Percentiles rank a stretch among this genome's conserved stretches.
phyloP scores from a whole-genome alignment of 257 asterid genomes.

The Striga asiatica region DNA sequence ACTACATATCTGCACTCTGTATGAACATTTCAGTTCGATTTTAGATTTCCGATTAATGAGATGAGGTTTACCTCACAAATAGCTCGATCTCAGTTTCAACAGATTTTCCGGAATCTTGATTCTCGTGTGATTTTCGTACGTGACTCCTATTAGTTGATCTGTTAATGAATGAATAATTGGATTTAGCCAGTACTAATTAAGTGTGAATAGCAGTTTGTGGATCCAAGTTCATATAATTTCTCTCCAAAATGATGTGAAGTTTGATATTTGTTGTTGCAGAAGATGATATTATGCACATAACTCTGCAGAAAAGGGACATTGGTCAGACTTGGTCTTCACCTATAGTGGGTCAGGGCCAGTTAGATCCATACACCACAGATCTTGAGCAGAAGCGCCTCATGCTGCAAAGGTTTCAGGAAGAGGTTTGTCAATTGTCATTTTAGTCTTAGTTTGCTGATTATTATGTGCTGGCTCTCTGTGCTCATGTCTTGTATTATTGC shows the following conservation, averaged over 20 bases:
- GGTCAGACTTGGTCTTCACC: slow-evolving; percentile 97
- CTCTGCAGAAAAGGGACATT: slow-evolving; percentile 91
- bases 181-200: not conserved
- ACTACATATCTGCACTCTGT: too few relatives aligned
- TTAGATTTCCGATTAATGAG: too few relatives aligned
- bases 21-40: too few relatives aligned
- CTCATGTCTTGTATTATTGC: not conserved
- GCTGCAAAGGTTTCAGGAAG: slow-evolving; percentile 97
- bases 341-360: slow-evolving; percentile 67
- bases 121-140: too few relatives aligned
- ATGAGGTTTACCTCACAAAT: too few relatives aligned
- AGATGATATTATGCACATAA: slow-evolving; percentile 81
- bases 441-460: slow-evolving; percentile 5
- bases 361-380: slow-evolving; percentile 76
- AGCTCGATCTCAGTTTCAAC: too few relatives aligned
- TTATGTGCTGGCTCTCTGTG: not conserved
- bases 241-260: not conserved
- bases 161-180: not conserved
- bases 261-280: slow-evolving; percentile 35
- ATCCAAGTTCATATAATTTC: not conserved
- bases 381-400: slow-evolving; percentile 92
- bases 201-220: not conserved
- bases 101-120: too few relatives aligned
- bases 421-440: slow-evolving; percentile 37
- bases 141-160: not conserved